Conservation (phyloP, 805 yeast genomes). For the Kluyveromyces lactis region DNA sequence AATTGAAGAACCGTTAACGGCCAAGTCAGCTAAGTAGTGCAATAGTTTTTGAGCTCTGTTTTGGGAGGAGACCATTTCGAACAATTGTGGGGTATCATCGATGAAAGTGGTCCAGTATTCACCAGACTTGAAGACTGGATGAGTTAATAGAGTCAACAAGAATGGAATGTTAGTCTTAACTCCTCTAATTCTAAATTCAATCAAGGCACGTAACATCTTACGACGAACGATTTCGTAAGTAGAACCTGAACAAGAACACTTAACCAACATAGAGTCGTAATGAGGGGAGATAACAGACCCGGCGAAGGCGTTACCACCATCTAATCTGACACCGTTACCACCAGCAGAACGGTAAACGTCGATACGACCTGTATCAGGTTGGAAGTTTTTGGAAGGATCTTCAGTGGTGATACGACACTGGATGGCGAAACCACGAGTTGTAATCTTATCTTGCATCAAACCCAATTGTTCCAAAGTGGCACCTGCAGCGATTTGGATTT, state of each 20-base stretch:
- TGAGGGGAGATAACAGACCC: constrained; percentile 96
- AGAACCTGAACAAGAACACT: constrained; percentile 95
- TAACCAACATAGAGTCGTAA: constrained; percentile 96
- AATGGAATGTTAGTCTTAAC: constrained; percentile 98
- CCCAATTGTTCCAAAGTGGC: constrained; percentile 90
- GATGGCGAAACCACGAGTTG: constrained; percentile 95
- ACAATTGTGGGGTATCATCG: constrained; percentile 94
- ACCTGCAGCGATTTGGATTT: constrained; percentile 98
- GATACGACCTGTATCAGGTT: constrained; percentile 96
- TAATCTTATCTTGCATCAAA: constrained; percentile 85
- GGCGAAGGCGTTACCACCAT: constrained; percentile 97
- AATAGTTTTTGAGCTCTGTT: constrained; percentile 94
- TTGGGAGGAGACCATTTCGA: constrained; percentile 89
- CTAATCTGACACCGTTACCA: constrained; percentile 98
- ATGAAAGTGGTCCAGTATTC: constrained; percentile 97
- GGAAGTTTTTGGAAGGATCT: constrained; percentile 93
- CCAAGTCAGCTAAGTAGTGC: constrained; percentile 84
- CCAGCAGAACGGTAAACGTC: constrained; percentile 98
- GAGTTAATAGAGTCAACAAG: constrained; percentile 81
- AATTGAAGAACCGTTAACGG: constrained; percentile 93
- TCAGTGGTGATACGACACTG: constrained; percentile 99
- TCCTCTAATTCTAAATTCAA: constrained; percentile 98
- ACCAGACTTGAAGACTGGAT: constrained; percentile 79
- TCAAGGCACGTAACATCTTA: constrained; percentile 93
- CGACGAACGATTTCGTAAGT: constrained; percentile 95